Base-by-base conservation (phyloP, 768 basidiomycete species). In the Glaciozyma antarctica region DNA sequence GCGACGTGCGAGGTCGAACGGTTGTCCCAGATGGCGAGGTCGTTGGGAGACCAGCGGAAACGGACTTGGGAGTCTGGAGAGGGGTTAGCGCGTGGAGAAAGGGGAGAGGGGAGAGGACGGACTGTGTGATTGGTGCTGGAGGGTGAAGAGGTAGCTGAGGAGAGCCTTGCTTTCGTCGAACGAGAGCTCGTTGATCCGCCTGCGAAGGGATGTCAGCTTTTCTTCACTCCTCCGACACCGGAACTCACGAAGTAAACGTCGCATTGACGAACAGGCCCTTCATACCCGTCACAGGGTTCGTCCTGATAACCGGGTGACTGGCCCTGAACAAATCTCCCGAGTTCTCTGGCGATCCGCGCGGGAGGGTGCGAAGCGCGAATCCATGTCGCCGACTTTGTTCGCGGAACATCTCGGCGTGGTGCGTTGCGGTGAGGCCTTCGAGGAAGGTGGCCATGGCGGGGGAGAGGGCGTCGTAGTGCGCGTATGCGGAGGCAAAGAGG, bases 41-140 rank as follows among this genome's bases (percentile, higher is more conserved):
- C 64, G 61, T 65, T 75, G 49, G 73, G 71, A 38, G 75, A 73
- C 78, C 78, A 78, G 47, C 75, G 72, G 75, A 75, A 77, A 24
- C 76, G 69, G 38, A 78, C 70, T 68, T 78, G 76, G 52, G 77
- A 75, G 63, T 79, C 78, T 63, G 65, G n/a, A 58, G 63, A 58
- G 66, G 60, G 59, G 45, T 61, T 73, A 64, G 75, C 61, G 71
- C 75, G 32, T 32, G 72, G n/a, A 64, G 56, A 51, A 45, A 10
- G 24, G 55, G 24, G 19, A 41, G 10, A 10, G 34, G 38, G 13
- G 38, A 13, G 13, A 15, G 38, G 38, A 41, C 38, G 38, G 6
- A 55, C 62, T 77, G 64, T 79, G 76, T 21, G 75, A 74, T 69
- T 78, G 66, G 26, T 66, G 64, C 45, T 73, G 70, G 19, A 73